phyloP scores from a whole-genome alignment of 2,329 filamentous ascomycete species.

The Colletotrichum sp. region DNA sequence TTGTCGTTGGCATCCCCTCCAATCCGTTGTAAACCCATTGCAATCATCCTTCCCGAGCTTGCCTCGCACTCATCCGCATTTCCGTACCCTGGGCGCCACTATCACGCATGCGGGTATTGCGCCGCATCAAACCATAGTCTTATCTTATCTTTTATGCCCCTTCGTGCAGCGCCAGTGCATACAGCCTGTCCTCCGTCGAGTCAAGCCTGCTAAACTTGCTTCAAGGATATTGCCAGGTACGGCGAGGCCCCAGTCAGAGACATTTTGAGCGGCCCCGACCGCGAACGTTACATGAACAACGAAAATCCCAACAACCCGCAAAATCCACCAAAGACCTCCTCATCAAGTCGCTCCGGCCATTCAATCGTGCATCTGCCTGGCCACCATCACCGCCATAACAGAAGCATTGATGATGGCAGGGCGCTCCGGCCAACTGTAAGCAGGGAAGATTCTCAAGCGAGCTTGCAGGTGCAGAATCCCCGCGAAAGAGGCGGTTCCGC shows the following conservation, averaged over 20 bases:
- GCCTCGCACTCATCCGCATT: slow-evolving; percentile 13
- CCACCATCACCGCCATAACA: slow-evolving; percentile 71
- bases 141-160: slow-evolving; percentile 21
- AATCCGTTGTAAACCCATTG: background rate
- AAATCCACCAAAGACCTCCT: slow-evolving; percentile 65
- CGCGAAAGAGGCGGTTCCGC: slow-evolving; percentile 59
- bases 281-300: slow-evolving; percentile 67
- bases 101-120: slow-evolving; percentile 19
- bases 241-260: slow-evolving; percentile 79
- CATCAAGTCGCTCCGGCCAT: slow-evolving; percentile 64
- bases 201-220: slow-evolving; percentile 20
- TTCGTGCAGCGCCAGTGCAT: background rate
- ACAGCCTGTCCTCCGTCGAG: slow-evolving; percentile 4
- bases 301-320: slow-evolving; percentile 41
- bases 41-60: background rate
- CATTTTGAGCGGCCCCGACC: slow-evolving; percentile 72
- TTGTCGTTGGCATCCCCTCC: slow-evolving; percentile 11
- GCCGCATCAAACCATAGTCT: slow-evolving; percentile 8
- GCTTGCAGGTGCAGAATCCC: slow-evolving; percentile 41
- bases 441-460: slow-evolving; percentile 73
- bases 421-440: slow-evolving; percentile 74
- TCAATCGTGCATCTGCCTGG: slow-evolving; percentile 69
- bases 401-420: slow-evolving; percentile 70
- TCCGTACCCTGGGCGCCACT: slow-evolving; percentile 15
- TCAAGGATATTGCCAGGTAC: slow-evolving; percentile 75